Conservation (phyloP, 805 yeast species). For the Yamadazyma insecticola region DNA sequence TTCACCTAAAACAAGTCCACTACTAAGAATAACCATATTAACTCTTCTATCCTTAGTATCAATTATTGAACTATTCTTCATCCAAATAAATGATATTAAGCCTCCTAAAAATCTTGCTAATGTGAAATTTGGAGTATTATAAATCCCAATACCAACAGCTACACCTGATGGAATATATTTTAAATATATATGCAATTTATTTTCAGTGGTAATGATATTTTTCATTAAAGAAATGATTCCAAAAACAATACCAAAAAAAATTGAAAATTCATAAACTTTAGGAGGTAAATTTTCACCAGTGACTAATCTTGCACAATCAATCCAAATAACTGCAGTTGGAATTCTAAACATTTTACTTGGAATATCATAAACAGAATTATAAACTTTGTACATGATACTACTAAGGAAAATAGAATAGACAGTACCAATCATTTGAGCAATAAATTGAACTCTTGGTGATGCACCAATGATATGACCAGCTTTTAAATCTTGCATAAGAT, state of each 20-base stretch:
- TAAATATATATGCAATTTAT: slow-evolving; percentile 35
- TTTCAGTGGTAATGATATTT: slow-evolving; percentile 46
- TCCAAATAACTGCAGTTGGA: slow-evolving; percentile 96
- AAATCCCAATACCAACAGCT: slow-evolving; percentile 95
- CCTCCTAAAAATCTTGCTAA: slow-evolving; percentile 93
- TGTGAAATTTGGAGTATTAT: slow-evolving; percentile 90
- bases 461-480: slow-evolving; percentile 92
- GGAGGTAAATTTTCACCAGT: slow-evolving; percentile 90
- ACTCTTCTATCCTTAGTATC: slow-evolving; percentile 46
- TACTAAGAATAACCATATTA: slow-evolving; percentile 77
- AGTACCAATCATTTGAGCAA: slow-evolving; percentile 88
- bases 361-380: slow-evolving; percentile 76
- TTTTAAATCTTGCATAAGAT: slow-evolving; percentile 93
- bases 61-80: slow-evolving; percentile 21
- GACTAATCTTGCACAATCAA: slow-evolving; percentile 89
- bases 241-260: slow-evolving; percentile 62
- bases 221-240: slow-evolving; percentile 64
- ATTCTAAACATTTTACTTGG: slow-evolving; percentile 80
- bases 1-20: slow-evolving; percentile 92
- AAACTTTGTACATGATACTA: slow-evolving; percentile 75
- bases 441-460: slow-evolving; percentile 85
- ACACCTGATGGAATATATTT: slow-evolving; percentile 85
- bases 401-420: slow-evolving; percentile 77
- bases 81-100: slow-evolving; percentile 56
- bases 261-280: slow-evolving; percentile 56